A percentile compares a stretch with the other conserved stretches of the same genome.
phyloP scores from a whole-genome alignment of 2,329 filamentous ascomycete species.

The Chaetomiaceae sp. region DNA sequence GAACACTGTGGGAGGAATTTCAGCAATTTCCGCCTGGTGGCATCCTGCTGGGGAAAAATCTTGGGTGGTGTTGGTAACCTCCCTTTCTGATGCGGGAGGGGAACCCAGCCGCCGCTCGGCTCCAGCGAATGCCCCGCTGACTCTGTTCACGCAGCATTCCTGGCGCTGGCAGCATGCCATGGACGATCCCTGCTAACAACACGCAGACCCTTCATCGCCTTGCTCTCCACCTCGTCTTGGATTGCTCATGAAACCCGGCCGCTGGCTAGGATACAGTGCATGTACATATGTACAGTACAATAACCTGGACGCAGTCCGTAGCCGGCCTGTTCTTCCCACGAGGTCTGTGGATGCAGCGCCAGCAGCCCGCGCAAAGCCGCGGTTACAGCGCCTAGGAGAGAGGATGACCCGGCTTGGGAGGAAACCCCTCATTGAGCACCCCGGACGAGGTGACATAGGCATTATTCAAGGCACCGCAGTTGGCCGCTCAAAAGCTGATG shows the following conservation, averaged over 20 bases:
- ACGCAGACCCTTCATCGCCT: no score
- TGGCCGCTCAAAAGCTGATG: neutral
- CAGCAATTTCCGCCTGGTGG: constrained; percentile 14
- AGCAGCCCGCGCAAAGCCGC: no score
- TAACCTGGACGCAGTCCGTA: no score
- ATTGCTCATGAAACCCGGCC: neutral
- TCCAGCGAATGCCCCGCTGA: neutral
- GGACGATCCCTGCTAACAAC: neutral
- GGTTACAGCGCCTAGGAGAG: neutral
- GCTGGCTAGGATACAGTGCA: neutral
- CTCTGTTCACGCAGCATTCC: constrained; percentile 4
- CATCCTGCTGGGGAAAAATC: constrained; percentile 15
- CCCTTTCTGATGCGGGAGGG: constrained; percentile 4
- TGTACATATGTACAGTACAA: no score
- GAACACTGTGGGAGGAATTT: constrained; percentile 5
- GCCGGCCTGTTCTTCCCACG: no score
- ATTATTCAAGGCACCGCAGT: neutral
- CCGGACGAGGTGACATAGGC: neutral
- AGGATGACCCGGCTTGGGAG: neutral
- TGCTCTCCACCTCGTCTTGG: neutral
- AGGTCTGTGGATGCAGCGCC: no score
- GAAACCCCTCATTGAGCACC: neutral
- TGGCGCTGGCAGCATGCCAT: neutral
- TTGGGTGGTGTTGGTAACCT: constrained; percentile 4
- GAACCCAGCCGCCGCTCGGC: constrained; percentile 11